A percentile compares a stretch with the other conserved stretches of the same genome.
Evolutionary conservation across 225 moss, liverwort and hornwort species (phyloP).

Genomic region (Physcomitrium patens): DNA sequence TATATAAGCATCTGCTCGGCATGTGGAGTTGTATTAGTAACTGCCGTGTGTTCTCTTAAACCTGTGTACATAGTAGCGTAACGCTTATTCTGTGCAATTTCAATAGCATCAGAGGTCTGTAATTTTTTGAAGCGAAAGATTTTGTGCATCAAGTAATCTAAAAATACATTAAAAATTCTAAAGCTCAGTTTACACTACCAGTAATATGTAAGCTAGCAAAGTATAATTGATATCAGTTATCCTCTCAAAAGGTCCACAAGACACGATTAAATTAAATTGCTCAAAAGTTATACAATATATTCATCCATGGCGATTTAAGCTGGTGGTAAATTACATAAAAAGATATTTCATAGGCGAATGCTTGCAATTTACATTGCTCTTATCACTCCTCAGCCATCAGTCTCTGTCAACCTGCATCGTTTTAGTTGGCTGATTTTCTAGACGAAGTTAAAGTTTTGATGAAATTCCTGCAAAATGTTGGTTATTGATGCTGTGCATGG

Average conservation of each 20-base stretch:
- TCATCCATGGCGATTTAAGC: background rate
- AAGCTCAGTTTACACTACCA: background rate
- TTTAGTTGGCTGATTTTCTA: too few species aligned
- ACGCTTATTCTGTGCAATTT: conserved; percentile 59
- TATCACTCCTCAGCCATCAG: too few species aligned
- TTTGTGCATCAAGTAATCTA: conserved; percentile 12
- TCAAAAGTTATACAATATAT: background rate
- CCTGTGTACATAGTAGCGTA: conserved; percentile 58
- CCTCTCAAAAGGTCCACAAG: background rate
- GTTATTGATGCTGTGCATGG: too few species aligned
- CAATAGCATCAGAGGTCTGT: conserved; percentile 42
- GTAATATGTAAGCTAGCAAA: background rate
- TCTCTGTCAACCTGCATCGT: too few species aligned
- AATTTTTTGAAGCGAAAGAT: conserved; percentile 61
- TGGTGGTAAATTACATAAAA: too few species aligned
- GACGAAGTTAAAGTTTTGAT: too few species aligned
- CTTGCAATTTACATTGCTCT: too few species aligned
- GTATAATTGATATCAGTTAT: background rate
- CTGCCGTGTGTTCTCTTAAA: conserved; percentile 62
- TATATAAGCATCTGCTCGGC: background rate
- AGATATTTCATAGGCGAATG: too few species aligned
- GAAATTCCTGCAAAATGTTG: too few species aligned
- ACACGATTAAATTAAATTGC: too few species aligned
- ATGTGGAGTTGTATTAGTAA: conserved; percentile 8
- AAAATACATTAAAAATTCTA: too few species aligned